Percentiles rank a stretch among this genome's conserved stretches.
These are phyloP conservation scores for Pseudogymnoascus sp. DNA, from an alignment of 2,329 filamentous ascomycete species.

Conservation along the genomic window DNA sequence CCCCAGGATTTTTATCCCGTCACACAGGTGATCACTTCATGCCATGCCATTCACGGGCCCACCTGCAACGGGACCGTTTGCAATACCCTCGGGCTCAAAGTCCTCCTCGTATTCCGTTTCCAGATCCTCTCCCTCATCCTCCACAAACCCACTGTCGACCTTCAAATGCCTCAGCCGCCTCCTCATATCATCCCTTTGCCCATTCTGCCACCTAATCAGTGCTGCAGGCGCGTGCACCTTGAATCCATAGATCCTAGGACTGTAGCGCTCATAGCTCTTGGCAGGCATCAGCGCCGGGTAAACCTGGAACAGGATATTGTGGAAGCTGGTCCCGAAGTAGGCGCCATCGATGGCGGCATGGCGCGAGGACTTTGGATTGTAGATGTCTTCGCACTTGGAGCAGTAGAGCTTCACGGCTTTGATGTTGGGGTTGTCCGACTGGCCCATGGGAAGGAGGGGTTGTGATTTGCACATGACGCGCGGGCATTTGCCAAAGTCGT, in stretches of 20 bases:
- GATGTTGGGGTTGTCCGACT: slow-evolving; percentile 77
- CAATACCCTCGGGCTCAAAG: neutral
- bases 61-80: neutral
- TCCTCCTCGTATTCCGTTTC: slow-evolving; percentile 4
- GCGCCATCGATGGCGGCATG: slow-evolving; percentile 94
- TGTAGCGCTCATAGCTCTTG: slow-evolving; percentile 79
- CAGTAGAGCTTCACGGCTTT: slow-evolving; percentile 97
- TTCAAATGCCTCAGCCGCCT: slow-evolving; percentile 61
- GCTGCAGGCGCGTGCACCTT: slow-evolving; percentile 86
- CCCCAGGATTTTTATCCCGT: neutral
- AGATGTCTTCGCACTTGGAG: slow-evolving; percentile 92
- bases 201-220: slow-evolving; percentile 83
- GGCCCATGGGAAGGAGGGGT: slow-evolving; percentile 87
- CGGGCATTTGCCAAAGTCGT: slow-evolving; percentile 95
- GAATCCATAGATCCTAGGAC: slow-evolving; percentile 89
- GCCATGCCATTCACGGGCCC: neutral
- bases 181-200: slow-evolving; percentile 73
- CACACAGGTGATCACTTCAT: neutral
- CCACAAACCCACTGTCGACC: slow-evolving; percentile 73
- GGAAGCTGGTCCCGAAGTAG: slow-evolving; percentile 96
- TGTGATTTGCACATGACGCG: slow-evolving; percentile 92
- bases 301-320: slow-evolving; percentile 98
- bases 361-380: slow-evolving; percentile 95
- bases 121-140: slow-evolving; percentile 39
- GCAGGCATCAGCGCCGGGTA: slow-evolving; percentile 82